Conservation (phyloP, 768 basidiomycete species). For the Mycena albidolilacea region DNA sequence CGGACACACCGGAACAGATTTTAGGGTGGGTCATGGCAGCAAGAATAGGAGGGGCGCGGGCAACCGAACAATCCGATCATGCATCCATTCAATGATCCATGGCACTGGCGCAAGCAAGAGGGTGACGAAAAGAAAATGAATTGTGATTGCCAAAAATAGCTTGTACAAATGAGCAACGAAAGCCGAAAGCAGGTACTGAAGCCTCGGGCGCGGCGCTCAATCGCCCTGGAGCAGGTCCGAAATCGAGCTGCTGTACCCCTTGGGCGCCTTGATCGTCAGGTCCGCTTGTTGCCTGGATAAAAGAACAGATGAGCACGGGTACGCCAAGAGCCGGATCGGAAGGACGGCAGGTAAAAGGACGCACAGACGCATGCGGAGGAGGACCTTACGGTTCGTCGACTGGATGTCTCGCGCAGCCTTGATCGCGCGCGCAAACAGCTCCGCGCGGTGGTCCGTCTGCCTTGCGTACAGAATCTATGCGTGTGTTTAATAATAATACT, state of each 20-base stretch:
- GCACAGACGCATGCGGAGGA: slow-evolving; percentile 89
- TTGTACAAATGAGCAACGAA: background rate
- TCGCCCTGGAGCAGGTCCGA: slow-evolving; percentile 33
- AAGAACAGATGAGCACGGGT: background rate
- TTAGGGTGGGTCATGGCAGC: too few relatives aligned
- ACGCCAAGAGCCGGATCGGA: background rate
- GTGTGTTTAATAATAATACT: slow-evolving; percentile 17
- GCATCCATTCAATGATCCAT: background rate
- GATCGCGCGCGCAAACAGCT: slow-evolving; percentile 83
- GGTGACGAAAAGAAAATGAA: background rate
- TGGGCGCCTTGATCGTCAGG: slow-evolving; percentile 77
- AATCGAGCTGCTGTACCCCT: slow-evolving; percentile 47
- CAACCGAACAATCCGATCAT: background rate
- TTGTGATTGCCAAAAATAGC: background rate
- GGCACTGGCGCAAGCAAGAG: background rate
- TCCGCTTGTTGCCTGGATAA: slow-evolving; percentile 83
- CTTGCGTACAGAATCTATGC: slow-evolving; percentile 83
- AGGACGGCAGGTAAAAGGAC: slow-evolving; percentile 47
- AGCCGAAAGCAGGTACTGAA: background rate
- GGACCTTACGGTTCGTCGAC: slow-evolving; percentile 79
- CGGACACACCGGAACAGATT: too few relatives aligned
- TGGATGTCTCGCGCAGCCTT: slow-evolving; percentile 81
- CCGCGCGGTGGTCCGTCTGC: slow-evolving; percentile 83
- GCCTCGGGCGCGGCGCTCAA: background rate
- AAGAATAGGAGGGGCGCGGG: background rate